These are phyloP conservation scores for Boletus patriciae DNA, from an alignment of 768 basidiomycete species.

Conservation along the genomic window DNA sequence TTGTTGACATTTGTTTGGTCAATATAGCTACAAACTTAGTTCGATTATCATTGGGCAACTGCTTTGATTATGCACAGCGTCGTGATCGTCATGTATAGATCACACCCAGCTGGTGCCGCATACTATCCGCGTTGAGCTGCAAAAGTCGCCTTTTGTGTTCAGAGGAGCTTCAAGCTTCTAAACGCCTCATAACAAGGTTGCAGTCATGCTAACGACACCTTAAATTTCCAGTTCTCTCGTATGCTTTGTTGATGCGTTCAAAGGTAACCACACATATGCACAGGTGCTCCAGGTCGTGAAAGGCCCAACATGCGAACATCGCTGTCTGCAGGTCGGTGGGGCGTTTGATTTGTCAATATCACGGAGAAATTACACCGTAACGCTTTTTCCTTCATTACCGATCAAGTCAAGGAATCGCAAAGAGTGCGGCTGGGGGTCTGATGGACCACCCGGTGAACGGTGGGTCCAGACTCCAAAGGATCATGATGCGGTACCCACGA, in stretches of 20 bases:
- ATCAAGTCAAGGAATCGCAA: background rate
- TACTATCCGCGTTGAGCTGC: too few relatives aligned
- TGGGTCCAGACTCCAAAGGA: background rate
- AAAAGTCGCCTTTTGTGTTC: too few relatives aligned
- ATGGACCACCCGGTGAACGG: background rate
- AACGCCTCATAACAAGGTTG: background rate
- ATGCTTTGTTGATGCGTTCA: background rate
- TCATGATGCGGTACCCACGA: background rate
- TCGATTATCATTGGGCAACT: too few relatives aligned
- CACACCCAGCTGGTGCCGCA: too few relatives aligned
- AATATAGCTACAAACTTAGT: background rate
- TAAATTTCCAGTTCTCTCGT: background rate
- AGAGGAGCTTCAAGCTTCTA: background rate
- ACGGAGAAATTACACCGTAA: background rate
- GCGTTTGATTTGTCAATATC: background rate
- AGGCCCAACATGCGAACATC: too few relatives aligned
- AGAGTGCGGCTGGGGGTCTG: background rate
- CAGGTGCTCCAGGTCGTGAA: background rate
- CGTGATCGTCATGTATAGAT: too few relatives aligned
- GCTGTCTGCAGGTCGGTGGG: background rate
- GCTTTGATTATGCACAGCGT: background rate
- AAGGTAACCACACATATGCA: background rate
- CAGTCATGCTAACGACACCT: background rate
- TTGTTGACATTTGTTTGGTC: slow-evolving; percentile 29
- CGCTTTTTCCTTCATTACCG: background rate